Evolutionary conservation across 2,329 filamentous ascomycete species (phyloP), one percentile per base, ranked within the genome.

Genomic region (Myotisia sp.): DNA sequence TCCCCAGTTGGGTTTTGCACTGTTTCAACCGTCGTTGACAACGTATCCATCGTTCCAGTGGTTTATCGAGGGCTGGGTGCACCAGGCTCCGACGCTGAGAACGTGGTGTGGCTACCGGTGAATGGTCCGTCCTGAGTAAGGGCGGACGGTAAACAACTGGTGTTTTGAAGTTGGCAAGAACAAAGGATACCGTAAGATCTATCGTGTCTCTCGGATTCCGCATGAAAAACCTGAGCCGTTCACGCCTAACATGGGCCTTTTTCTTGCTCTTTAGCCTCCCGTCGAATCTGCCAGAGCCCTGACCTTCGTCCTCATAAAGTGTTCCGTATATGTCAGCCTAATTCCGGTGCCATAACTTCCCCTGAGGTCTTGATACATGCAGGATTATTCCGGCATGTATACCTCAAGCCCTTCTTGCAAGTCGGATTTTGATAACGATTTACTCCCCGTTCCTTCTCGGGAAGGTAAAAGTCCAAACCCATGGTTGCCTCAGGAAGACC

Each of bases 101-200:
- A 53, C 43, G 53, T 59, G 53, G 47, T 55, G 47, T 64, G 62
- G 58, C 47, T 63, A 63, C 55, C 54, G 60, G 60, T 57, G 47
- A 48, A 52, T 46, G 54, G 61, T 65, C 62, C 62, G 62, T 64
- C 62, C 60, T 65, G 59, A 63, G 57, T 40, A 56, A 60, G 60
- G 60, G 57, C 62, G 62, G 62, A 65, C 62, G 60, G 59, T 63
- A 63, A 64, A 51, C 54, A n/a, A n/a, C n/a, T n/a, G n/a, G n/a
- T n/a, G n/a, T n/a, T n/a, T n/a, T n/a, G n/a, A n/a, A n/a, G n/a
- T n/a, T n/a, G n/a, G n/a, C n/a, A n/a, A n/a, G n/a, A n/a, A n/a
- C n/a, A n/a, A n/a, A n/a, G n/a, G n/a, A n/a, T n/a, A n/a, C n/a
- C n/a, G n/a, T n/a, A n/a, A n/a, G n/a, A n/a, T n/a, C n/a, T n/a